Base-by-base conservation (phyloP, 2,329 filamentous ascomycete species). In the Samsoniella hepiali region DNA sequence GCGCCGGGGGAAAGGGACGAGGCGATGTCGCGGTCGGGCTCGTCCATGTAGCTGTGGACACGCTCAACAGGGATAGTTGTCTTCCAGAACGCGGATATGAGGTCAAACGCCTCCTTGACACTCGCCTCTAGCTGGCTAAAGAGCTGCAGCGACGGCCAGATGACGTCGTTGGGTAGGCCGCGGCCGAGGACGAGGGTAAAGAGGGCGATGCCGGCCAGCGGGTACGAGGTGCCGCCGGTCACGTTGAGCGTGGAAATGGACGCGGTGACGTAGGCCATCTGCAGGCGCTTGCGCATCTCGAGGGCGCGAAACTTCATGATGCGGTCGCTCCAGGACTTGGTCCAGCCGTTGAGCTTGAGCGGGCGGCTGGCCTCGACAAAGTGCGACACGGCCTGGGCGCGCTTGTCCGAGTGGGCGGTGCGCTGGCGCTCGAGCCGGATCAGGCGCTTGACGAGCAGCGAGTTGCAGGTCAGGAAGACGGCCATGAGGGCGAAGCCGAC, bases 301-400 rank as follows among this genome's bases (percentile, higher is more conserved):
- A 70, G 55, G 3, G 68, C 69, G 1, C 76, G 68, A 17, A 78
- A 77, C 38, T 67, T 70, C 65, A 78, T 65, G 57, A 78, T 78
- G 3, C 76, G 68, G 22, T 65, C 66, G 50, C 70, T 73, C 76
- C 76, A 78, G 0, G 74, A 73, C 1, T 68, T 69, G 1, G 76
- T 78, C 76, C 76, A 78, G 6, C 75, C 76, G 42, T 78, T 78
- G 36, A 78, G 71, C 66, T 78, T 78, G 7, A 78, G 72, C 0
- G 94, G 91, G 3, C 92, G 85, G 62, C 95, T 91, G 0, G 91
- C 88, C 73, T 96, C 92, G 58, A 97, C 90, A 64, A 96, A 95
- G 70, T 96, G 91, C 2, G 89, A 88, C 1, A 91, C 91, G 5
- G 90, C 85, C 70, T 96, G 90, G 0, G 96, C 82, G 68, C 93